Evolutionary conservation across 106 monocot species (phyloP), one percentile per base, ranked within the genome.

Genomic region (Dactylorhiza incarnata): DNA sequence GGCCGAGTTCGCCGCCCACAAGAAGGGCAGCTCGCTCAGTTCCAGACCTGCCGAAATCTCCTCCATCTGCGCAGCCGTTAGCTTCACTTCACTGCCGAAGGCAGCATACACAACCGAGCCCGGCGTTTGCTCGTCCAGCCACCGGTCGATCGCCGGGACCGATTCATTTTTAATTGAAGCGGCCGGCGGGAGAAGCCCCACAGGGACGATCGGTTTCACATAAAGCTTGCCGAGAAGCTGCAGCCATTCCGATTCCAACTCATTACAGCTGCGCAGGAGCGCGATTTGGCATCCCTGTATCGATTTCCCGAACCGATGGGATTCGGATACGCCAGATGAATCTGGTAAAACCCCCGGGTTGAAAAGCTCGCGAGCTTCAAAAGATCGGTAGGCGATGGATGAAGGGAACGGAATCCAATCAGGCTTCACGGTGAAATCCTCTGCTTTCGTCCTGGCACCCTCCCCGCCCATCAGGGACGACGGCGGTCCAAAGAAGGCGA

Each of bases 401-500:
- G 74, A 74, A 0, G 51, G 51, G 53, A 66, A 66, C 0, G 80
- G 80, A 16, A 79, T 19, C 80, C 74, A 80, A 0, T 17, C 20
- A 20, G 80, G 80, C 44, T 11, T 11, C 49, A 50, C 22, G 5
- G 73, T 48, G 49, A 77, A 67, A 7, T 68, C 66, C 26, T 77
- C 77, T 17, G 24, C 25, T 6, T 19, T 77, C 5, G 5, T 50
- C 7, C 77, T 23, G 3, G 66, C 22, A 15, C 45, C 49, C 9
- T 45, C 49, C 48, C 12, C 73, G 5, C 29, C 49, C 63, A 47
- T 43, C 20, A 74, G 9, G 23, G 43, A 71, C 1, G 75, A 44
- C 10, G 75, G 54, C 13, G 63, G 43, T 7, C 82, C 80, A 15
- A 46, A 43, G 78, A 84, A 87, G 54, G 72, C 19, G 14, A 80